These are phyloP conservation scores for Pulchroboletus neoregius DNA, from an alignment of 1,284 basidiomycete species.

Conservation along the genomic window DNA sequence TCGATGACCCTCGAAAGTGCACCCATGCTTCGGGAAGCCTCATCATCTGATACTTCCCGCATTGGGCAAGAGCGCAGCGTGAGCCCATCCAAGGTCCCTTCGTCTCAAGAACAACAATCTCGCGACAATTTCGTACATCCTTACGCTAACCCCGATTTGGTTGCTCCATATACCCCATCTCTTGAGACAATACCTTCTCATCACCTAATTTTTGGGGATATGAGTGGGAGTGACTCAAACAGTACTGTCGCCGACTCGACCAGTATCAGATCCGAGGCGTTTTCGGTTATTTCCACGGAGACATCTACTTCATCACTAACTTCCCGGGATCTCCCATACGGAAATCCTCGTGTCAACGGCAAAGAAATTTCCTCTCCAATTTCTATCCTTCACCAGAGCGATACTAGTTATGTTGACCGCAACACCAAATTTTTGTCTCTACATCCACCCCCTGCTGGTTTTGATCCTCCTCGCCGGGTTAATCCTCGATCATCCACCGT, in stretches of 20 bases:
- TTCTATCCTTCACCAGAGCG: slow-evolving; percentile 32
- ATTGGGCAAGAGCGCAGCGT: slow-evolving; percentile 8
- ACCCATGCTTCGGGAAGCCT: slow-evolving; percentile 3
- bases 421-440: slow-evolving; percentile 34
- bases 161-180: slow-evolving; percentile 36
- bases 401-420: slow-evolving; percentile 30
- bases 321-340: slow-evolving; percentile 34
- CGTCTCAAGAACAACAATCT: slow-evolving; percentile 31
- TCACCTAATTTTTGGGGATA: slow-evolving; percentile 23
- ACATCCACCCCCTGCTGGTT: slow-evolving; percentile 30
- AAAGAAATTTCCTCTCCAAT: slow-evolving; percentile 55
- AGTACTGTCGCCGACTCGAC: slow-evolving; percentile 54
- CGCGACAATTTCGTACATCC: slow-evolving; percentile 48
- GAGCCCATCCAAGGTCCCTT: slow-evolving; percentile 20
- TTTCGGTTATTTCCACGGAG: slow-evolving; percentile 42
- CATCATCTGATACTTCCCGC: slow-evolving; percentile 15
- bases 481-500: slow-evolving; percentile 51
- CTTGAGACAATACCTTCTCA: slow-evolving; percentile 30
- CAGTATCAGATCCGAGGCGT: slow-evolving; percentile 39
- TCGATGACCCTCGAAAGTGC: slow-evolving; percentile 2
- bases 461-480: slow-evolving; percentile 43
- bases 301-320: slow-evolving; percentile 44
- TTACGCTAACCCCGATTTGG: slow-evolving; percentile 71
- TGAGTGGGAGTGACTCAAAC: slow-evolving; percentile 48
- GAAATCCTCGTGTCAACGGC: slow-evolving; percentile 38